Evolutionary conservation across 345 rosid genomes (phyloP), one percentile per base, ranked within the genome.

Genomic region (Salix arbutifolia): DNA sequence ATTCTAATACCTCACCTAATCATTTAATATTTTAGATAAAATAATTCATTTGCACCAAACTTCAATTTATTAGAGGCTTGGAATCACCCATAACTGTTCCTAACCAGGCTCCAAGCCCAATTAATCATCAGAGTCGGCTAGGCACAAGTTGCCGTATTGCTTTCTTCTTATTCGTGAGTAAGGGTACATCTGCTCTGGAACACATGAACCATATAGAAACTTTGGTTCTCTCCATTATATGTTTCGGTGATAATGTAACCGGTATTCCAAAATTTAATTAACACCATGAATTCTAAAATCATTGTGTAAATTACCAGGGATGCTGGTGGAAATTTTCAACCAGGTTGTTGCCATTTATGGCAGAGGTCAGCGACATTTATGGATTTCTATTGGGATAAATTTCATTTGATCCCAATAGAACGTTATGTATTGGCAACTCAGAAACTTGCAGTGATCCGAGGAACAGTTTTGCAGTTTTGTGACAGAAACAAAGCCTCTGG

Each of bases 391-490:
- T n/a, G n/a, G n/a, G n/a, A n/a, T n/a, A n/a, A n/a, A n/a, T n/a
- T n/a, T n/a, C n/a, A n/a, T n/a, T n/a, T n/a, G n/a, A n/a, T n/a
- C n/a, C n/a, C n/a, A n/a, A n/a, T 64, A 93, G 86, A 85, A 68
- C 83, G 53, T 79, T 80, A 69, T 84, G 80, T 76, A 73, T 87
- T 42, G 88, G 87, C 73, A 89, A 87, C 86, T 83, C 84, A 71
- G 97, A 90, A 81, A 83, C 90, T 72, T 85, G 87, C 81, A 81
- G 82, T 73, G 97, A 94, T 50, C 90, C 84, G 70, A 85, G 77
- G 52, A 87, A 80, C 79, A 76, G 85, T 52, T 92, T 85, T 82
- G 85, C 83, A 35, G 77, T 88, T 74, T 85, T 28, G 83, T 81
- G 53, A 68, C 85, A 46, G 96, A 90, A 44, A 73, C 75, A 26